Conservation (phyloP, 2,329 filamentous ascomycete species). For the Cytospora schulzeri region DNA sequence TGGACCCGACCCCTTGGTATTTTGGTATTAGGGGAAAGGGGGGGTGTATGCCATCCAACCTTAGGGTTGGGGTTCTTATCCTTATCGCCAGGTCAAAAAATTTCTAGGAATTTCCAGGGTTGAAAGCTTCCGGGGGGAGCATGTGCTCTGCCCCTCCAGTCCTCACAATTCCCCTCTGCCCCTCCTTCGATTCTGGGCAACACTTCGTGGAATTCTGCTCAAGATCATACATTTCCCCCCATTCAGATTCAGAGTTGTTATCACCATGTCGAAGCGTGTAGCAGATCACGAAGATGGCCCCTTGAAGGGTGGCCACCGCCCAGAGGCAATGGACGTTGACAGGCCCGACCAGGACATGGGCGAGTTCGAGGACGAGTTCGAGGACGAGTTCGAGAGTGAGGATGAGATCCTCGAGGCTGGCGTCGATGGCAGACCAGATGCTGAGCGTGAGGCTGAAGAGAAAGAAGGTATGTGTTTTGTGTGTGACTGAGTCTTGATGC, state of each 20-base stretch:
- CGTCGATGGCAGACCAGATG: constrained; percentile 89
- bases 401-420: constrained; percentile 95
- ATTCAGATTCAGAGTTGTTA: not conserved
- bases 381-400: constrained; percentile 84
- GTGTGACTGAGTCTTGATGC: too few species aligned
- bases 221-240: not conserved
- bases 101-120: not conserved
- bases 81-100: not conserved
- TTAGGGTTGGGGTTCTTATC: not conserved
- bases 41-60: too few species aligned
- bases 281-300: constrained; percentile 54
- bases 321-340: constrained; percentile 67
- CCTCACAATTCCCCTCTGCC: not conserved
- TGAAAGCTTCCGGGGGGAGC: not conserved
- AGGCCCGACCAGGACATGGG: constrained; percentile 60
- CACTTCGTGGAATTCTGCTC: not conserved
- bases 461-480: constrained; percentile 57
- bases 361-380: constrained; percentile 95
- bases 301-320: constrained; percentile 63
- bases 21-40: too few species aligned
- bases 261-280: constrained; percentile 62
- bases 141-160: not conserved
- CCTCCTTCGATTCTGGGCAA: not conserved
- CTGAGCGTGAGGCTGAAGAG: constrained; percentile 89
- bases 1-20: too few species aligned